These are phyloP conservation scores for Pseudogymnoascus destructans DNA, from an alignment of 2,329 filamentous ascomycete genomes.

Conservation along the genomic window DNA sequence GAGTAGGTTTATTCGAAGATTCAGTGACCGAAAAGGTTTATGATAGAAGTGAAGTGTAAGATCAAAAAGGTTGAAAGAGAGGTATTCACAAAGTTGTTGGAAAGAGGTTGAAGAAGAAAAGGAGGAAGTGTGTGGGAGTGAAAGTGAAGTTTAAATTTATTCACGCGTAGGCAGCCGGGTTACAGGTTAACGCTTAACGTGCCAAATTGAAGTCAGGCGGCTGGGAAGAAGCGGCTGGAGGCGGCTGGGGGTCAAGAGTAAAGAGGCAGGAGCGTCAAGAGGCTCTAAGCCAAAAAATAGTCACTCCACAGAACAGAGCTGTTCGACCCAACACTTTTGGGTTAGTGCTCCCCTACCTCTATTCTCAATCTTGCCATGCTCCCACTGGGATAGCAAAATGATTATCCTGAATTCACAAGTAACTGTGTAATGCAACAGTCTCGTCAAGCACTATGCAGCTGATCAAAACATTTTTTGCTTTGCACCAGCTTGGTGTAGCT, in stretches of 20 bases:
- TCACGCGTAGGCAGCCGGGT: not conserved
- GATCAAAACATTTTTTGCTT: not conserved
- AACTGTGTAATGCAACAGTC: not conserved
- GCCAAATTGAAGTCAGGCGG: not conserved
- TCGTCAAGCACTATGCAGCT: not conserved
- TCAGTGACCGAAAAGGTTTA: not conserved
- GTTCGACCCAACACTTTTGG: not conserved
- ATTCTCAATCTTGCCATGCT: not conserved
- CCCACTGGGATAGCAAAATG: not conserved
- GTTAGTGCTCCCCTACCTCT: not conserved
- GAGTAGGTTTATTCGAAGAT: not conserved
- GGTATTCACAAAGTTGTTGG: not conserved
- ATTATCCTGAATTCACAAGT: not conserved
- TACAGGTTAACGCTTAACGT: not conserved
- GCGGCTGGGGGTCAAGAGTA: not conserved
- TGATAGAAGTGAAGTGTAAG: not conserved
- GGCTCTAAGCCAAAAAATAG: not conserved
- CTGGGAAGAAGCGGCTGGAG: not conserved
- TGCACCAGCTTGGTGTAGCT: not conserved
- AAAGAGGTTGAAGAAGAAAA: constrained; percentile 4
- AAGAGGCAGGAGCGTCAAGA: not conserved
- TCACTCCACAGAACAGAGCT: not conserved
- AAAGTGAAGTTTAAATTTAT: not conserved
- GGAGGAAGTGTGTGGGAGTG: not conserved
- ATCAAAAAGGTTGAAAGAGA: not conserved